Evolutionary conservation across 768 basidiomycete genomes (phyloP).

Genomic region (Mrakia gelida): DNA sequence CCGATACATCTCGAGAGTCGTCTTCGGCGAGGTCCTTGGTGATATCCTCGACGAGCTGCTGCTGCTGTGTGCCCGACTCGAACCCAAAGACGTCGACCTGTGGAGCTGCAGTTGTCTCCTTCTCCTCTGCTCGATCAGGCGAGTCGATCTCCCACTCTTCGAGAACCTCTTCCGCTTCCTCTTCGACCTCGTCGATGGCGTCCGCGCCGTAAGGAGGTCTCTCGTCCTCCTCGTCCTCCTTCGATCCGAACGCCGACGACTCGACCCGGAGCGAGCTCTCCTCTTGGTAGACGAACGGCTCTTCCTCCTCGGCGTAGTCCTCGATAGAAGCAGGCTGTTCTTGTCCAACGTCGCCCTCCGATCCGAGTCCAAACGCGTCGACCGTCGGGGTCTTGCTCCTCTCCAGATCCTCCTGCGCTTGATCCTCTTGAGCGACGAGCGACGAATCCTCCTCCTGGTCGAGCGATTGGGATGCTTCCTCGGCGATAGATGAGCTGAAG

Average conservation of each 20-base stretch:
- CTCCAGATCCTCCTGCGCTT: too few relatives aligned
- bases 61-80: too few relatives aligned
- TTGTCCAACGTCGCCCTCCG: neutral
- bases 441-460: neutral
- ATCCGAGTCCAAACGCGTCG: neutral
- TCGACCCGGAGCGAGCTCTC: neutral
- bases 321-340: neutral
- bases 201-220: neutral
- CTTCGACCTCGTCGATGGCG: neutral
- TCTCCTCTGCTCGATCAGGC: too few relatives aligned
- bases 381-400: neutral
- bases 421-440: too few relatives aligned
- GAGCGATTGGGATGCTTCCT: too few relatives aligned
- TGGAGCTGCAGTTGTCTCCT: neutral
- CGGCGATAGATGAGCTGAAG: too few relatives aligned
- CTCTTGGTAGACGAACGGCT: too few relatives aligned
- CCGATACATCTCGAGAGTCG: neutral
- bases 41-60: neutral
- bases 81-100: neutral
- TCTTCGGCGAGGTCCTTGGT: neutral
- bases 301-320: neutral
- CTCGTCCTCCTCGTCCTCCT: neutral
- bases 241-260: too few relatives aligned
- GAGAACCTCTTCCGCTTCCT: neutral
- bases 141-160: neutral